These are phyloP conservation scores for Porphyrellus cyaneotinctus DNA, from an alignment of 768 basidiomycete genomes.

Conservation along the genomic window DNA sequence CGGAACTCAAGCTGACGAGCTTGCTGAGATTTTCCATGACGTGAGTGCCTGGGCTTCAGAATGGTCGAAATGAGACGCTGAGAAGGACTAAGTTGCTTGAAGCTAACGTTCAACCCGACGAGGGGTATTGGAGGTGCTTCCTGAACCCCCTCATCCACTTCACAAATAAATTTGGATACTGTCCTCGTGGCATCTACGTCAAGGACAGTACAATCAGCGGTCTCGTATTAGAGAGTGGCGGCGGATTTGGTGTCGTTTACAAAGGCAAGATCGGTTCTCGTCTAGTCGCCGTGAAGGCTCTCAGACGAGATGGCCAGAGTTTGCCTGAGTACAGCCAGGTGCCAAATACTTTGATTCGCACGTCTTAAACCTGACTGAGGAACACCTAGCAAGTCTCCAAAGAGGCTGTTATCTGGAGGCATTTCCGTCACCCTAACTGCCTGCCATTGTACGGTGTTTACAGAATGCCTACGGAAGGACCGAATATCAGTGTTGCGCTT, in stretches of 20 bases:
- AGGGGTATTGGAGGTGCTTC: conserved; percentile 16
- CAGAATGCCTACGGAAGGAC: conserved; percentile 11
- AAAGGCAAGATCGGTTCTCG: conserved; percentile 17
- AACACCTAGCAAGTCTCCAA: conserved; percentile 20
- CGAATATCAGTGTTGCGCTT: conserved; percentile 18
- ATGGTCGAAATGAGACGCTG: background rate
- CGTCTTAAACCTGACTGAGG: background rate
- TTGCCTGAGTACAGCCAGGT: conserved; percentile 18
- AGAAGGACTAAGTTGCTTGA: conserved; percentile 22
- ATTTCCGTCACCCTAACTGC: conserved; percentile 34
- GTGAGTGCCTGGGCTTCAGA: conserved; percentile 11
- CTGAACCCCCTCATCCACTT: conserved; percentile 19
- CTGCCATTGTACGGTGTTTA: conserved; percentile 35
- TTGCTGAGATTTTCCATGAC: conserved; percentile 24
- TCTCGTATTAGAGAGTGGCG: conserved; percentile 3
- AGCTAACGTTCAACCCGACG: conserved; percentile 7
- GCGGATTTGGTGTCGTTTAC: conserved; percentile 23
- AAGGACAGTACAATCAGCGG: conserved; percentile 4
- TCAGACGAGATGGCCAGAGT: background rate
- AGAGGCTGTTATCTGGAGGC: conserved; percentile 35
- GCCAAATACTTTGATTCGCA: background rate
- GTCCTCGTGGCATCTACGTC: conserved; percentile 16
- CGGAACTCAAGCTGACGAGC: background rate
- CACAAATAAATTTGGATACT: conserved; percentile 17
- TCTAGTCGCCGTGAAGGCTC: conserved; percentile 29